phyloP scores from a whole-genome alignment of 73 alveolate species.

The Breviolum minutum region DNA sequence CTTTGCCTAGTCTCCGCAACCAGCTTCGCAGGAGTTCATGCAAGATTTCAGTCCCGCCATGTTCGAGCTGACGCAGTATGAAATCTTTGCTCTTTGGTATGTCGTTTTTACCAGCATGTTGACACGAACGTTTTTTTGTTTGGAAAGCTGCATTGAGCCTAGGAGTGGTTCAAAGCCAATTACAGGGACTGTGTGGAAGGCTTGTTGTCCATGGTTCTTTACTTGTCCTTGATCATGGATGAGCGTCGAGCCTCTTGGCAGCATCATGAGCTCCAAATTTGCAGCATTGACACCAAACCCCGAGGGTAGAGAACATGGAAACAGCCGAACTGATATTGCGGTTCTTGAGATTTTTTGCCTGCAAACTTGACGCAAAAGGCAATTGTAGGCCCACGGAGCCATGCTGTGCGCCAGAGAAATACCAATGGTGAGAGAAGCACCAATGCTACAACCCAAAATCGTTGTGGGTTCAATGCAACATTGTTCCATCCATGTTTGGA shows the following conservation, averaged over 20 bases:
- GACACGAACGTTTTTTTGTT: neutral
- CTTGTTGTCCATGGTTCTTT: slow-evolving; percentile 52
- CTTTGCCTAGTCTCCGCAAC: neutral
- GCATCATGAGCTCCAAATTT: neutral
- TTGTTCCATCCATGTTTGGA: too few relatives aligned
- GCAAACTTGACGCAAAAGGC: too few relatives aligned
- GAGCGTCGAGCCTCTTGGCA: slow-evolving; percentile 72
- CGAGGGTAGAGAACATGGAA: neutral
- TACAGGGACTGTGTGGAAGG: slow-evolving; percentile 84
- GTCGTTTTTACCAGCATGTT: too few relatives aligned
- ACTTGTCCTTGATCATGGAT: slow-evolving; percentile 51
- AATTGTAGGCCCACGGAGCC: too few relatives aligned
- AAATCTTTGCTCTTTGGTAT: slow-evolving; percentile 16
- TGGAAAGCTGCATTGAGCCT: neutral
- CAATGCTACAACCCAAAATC: too few relatives aligned
- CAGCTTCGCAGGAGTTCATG: slow-evolving; percentile 13
- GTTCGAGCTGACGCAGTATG: slow-evolving; percentile 62
- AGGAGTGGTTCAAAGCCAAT: slow-evolving; percentile 90
- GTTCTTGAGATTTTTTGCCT: too few relatives aligned
- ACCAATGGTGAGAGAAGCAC: too few relatives aligned
- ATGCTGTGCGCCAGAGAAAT: too few relatives aligned
- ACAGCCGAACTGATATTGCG: neutral
- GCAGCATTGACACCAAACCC: neutral
- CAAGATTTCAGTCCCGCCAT: slow-evolving; percentile 50
- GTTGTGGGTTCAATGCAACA: too few relatives aligned